Percentiles rank a stretch among this genome's conserved stretches.
phyloP scores from a whole-genome alignment of 768 basidiomycete species.

The Dendrothele bispora region DNA sequence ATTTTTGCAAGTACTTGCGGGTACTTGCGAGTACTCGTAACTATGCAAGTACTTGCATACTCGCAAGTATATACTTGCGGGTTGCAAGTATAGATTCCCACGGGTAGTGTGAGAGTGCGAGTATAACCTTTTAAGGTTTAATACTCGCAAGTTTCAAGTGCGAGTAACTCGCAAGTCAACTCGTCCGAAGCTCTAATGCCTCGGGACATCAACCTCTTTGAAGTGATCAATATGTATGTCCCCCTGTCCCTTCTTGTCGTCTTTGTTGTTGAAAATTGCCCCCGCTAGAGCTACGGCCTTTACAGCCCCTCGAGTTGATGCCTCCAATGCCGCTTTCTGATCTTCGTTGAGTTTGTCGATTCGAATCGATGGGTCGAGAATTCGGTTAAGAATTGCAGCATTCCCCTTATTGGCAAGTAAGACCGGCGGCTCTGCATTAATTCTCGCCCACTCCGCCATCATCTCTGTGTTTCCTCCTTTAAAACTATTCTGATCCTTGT shows the following conservation, averaged over 20 bases:
- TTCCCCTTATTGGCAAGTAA: constrained; percentile 25
- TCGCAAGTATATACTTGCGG: too few species aligned
- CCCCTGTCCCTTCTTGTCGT: constrained; percentile 30
- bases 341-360: background rate
- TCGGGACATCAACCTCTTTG: constrained; percentile 12
- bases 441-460: constrained; percentile 13
- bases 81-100: too few species aligned
- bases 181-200: too few species aligned
- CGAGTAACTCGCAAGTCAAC: too few species aligned
- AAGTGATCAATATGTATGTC: constrained; percentile 20
- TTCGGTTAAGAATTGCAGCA: constrained; percentile 11
- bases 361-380: constrained; percentile 9
- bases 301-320: constrained; percentile 13
- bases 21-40: too few species aligned
- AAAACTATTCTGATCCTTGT: constrained; percentile 26
- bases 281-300: constrained; percentile 14
- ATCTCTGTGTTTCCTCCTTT: constrained; percentile 20
- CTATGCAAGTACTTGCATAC: too few species aligned
- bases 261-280: constrained; percentile 28
- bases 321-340: constrained; percentile 8
- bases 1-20: too few species aligned
- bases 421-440: constrained; percentile 9
- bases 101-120: too few species aligned
- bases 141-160: too few species aligned
- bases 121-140: too few species aligned